Evolutionary conservation across 2,329 filamentous ascomycete genomes (phyloP), one percentile per base, ranked within the genome.

Genomic region (Fusarium newnesense): DNA sequence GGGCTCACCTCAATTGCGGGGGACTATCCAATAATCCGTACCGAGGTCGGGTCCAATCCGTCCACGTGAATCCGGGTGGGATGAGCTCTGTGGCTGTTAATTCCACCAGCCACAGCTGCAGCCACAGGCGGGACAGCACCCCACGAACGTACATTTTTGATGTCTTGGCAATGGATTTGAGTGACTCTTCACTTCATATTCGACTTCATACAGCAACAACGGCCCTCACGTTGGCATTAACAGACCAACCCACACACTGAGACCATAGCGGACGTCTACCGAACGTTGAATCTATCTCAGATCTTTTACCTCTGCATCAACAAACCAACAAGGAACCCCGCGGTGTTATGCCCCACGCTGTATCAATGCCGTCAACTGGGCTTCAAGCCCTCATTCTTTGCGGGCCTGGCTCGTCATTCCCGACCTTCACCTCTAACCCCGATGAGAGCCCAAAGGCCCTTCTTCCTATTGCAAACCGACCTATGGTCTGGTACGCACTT

Each of bases 401-500:
- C 80, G 94, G 94, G 7, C 94, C 94, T 30, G 94, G 94, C 61
- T 93, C 92, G 13, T 95, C 92, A 0, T 92, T 96, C 75, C 91
- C 92, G 50, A 96, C 94, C 2, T 96, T 96, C 80, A 95, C 93
- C 4, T 91, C 93, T 6, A 94, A 92, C 70, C 92, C 93, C 9
- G 91, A 93, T 82, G 92, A 95, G 79, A 91, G 93, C 69, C 93
- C 94, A 15, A 96, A 96, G 83, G 93, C 94, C 15, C 88, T 96
- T 28, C 84, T 96, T 12, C 94, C 94, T 10, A 93, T 96, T 67
- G 94, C 94, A 40, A 96, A 96, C 81, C 85, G 94, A 75, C 94
- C 94, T 3, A 96, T 96, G 94, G 92, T 96, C 50, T 96, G 94
- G 93, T 96, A 96, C 80, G 92, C 94, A 10, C 89, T 96, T 44